A percentile compares a stretch with the other conserved stretches of the same genome.
Evolutionary conservation across 1,284 basidiomycete species (phyloP).

Genomic region (Termitomyces sp.): DNA sequence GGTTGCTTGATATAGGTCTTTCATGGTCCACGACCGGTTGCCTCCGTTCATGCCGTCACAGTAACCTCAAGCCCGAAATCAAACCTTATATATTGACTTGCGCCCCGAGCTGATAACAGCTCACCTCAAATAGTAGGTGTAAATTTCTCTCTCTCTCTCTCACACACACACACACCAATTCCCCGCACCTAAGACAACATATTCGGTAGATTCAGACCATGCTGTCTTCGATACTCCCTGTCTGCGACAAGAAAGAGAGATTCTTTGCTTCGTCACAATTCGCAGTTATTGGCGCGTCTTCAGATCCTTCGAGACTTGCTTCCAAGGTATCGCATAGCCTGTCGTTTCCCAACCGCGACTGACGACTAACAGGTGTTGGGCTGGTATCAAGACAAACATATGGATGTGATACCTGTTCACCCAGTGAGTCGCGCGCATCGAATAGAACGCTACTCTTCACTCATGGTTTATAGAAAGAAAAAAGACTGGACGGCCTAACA

Average conservation of each 20-base stretch:
- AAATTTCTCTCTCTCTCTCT: not conserved
- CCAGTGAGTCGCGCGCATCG: conserved; percentile 8
- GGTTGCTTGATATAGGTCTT: not conserved
- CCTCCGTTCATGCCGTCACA: not conserved
- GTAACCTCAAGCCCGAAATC: conserved; percentile 9
- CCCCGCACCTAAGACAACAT: not conserved
- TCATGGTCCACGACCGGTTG: not conserved
- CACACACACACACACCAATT: too few species aligned
- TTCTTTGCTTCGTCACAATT: conserved; percentile 55
- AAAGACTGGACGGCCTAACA: conserved; percentile 12
- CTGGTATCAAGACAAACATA: conserved; percentile 19
- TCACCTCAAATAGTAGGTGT: not conserved
- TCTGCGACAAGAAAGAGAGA: conserved; percentile 31
- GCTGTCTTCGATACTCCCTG: conserved; percentile 3
- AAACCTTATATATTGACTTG: conserved; percentile 3
- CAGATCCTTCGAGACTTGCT: conserved; percentile 58
- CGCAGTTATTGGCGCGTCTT: conserved; percentile 69
- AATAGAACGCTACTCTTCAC: not conserved
- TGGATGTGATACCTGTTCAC: conserved; percentile 17
- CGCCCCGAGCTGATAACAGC: not conserved
- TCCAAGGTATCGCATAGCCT: conserved; percentile 45
- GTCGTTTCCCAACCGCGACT: not conserved
- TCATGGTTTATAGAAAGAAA: conserved; percentile 8
- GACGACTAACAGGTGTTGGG: conserved; percentile 12
- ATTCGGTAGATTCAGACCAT: not conserved